Base-by-base conservation (phyloP, 768 basidiomycete species). In the Filobasidium wieringae region DNA sequence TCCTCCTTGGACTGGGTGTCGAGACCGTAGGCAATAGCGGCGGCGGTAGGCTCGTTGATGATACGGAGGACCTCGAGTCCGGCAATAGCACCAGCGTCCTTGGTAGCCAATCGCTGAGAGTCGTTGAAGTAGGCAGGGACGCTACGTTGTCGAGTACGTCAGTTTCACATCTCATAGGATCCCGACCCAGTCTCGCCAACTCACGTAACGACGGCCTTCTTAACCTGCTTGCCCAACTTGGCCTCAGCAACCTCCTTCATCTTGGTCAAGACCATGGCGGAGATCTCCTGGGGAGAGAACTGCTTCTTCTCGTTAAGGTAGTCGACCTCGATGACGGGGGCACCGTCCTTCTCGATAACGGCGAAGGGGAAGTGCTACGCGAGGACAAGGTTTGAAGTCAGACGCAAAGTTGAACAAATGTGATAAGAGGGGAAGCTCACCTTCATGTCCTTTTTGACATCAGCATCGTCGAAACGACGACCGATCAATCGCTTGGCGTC, bases 241-340 rank as follows among this genome's bases (percentile, higher is more conserved):
- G 93, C 89, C 79, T 99, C 95, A 43, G 93, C 89, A 69, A 92
- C 95, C 77, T 97, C 95, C 83, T 95, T 97, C 92, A 99, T 97
- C 80, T 99, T 99, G 64, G 80, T 81, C 69, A 99, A 84, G 68
- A 99, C 95, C 95, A 97, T 99, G 63, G 95, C 87, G n/a, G 95
- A 99, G 73, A 99, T 91, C 77, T 99, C 95, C 78, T 92, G 92
- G 55, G 89, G 95, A 68, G 85, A 89, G 80, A 96, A 97, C 59
- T 85, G 86, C 79, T 96, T 96, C 64, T 86, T 86, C 75, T 97
- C 92, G 63, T 81, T 81, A 63, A 95, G 84, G 78, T 99, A 97
- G 71, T 89, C 81, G 64, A 97, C 67, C 79, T 88, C 85, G 80
- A 97, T 91, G 78, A 90, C 78, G 52, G 95, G 95, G 56, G 95